Evolutionary conservation across 192 early-diverging fungal species (phyloP), one percentile per base, ranked within the genome.

Genomic region (Lobosporangium transversale): DNA sequence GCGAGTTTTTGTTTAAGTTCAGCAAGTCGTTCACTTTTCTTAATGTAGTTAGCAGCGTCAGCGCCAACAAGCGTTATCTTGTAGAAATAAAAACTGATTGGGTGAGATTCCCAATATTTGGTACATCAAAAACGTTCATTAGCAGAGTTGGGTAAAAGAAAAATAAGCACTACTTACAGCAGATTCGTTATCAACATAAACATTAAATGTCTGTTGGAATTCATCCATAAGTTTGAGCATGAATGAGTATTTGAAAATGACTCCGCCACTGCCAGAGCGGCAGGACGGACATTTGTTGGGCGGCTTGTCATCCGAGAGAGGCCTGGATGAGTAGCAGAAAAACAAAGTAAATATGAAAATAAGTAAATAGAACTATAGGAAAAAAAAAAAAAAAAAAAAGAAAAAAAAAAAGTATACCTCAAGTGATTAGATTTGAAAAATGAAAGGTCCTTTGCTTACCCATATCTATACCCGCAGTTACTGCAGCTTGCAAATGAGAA

Each of bases 181-280:
- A 23, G 42, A 21, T 0, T 65, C 51, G 32, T 66, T 33, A n/a
- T 66, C 63, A 18, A 75, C 57, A 23, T 58, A 18, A 10, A 65
- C 70, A 27, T 45, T 6, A 31, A 37, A 53, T 0, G 5, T 15
- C 58, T 75, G 63, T 1, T 48, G 21, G 12, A 75, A 21, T 15
- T 65, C 70, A 18, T 75, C 70, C 40, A 32, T 27, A 1, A 75
- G 21, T 10, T 29, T 26, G 31, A 75, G 49, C 43, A 53, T 54
- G 63, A 75, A 75, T 0, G 17, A 12, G 35, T 61, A 60, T 8
- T 60, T 37, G 29, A 54, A 65, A 1, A 45, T 33, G 8, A 33
- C 11, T 1, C 23, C 29, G 10, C 40, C 43, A n/a, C n/a, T n/a
- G 10, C n/a, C 35, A 2, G 6, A 7, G 3, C 37, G 3, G 49